Evolutionary conservation across 2,329 filamentous ascomycete species (phyloP).

Genomic region (Berkeleyomyces basicola): DNA sequence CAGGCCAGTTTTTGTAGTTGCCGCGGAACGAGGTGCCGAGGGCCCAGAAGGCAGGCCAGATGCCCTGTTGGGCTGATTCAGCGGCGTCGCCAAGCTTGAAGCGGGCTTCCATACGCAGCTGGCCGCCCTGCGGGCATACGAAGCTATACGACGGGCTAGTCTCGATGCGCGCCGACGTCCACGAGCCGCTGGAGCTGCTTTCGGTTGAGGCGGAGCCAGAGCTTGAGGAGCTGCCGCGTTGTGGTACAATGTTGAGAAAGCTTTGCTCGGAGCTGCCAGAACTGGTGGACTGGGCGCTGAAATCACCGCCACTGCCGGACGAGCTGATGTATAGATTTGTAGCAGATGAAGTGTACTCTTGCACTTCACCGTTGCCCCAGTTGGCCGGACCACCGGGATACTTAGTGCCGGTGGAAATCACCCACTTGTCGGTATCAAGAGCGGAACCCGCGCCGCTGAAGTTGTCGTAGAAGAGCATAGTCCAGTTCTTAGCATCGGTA

Average conservation of each 20-base stretch:
- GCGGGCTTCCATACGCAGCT: constrained; percentile 24
- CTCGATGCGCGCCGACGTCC: constrained; percentile 31
- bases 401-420: constrained; percentile 24
- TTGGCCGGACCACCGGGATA: constrained; percentile 29
- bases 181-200: constrained; percentile 18
- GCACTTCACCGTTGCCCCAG: constrained; percentile 34
- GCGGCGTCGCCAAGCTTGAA: constrained; percentile 23
- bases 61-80: constrained; percentile 21
- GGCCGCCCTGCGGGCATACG: constrained; percentile 20
- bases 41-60: constrained; percentile 33
- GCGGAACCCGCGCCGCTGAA: constrained; percentile 14
- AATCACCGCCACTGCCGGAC: constrained; percentile 15
- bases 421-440: constrained; percentile 5
- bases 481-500: constrained; percentile 2
- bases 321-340: constrained; percentile 24
- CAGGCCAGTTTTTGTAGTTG: constrained; percentile 26
- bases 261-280: neutral
- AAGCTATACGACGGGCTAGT: constrained; percentile 23
- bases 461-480: constrained; percentile 19
- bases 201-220: neutral
- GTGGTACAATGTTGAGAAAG: constrained; percentile 10
- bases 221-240: neutral
- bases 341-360: constrained; percentile 27
- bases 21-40: constrained; percentile 25
- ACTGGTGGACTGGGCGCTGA: neutral